Conservation (phyloP, 2,329 filamentous ascomycete genomes). For the Fusarium sp. region DNA sequence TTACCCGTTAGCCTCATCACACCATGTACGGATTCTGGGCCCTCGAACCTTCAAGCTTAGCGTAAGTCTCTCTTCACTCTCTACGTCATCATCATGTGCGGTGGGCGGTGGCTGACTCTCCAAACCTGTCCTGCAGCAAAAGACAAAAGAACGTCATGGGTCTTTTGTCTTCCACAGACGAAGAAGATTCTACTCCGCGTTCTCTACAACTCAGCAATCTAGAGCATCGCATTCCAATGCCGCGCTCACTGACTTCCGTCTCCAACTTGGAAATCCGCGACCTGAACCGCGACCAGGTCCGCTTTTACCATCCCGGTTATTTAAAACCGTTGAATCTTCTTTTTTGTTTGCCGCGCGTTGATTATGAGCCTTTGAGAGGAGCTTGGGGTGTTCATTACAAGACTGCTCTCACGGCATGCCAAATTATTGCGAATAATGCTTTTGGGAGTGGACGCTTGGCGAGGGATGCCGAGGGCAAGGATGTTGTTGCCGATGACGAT, state of each 20-base stretch:
- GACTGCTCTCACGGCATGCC: constrained; percentile 30
- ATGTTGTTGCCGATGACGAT: constrained; percentile 1
- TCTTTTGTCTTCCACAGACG: neutral
- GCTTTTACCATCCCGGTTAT: constrained; percentile 39
- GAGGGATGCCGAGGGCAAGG: constrained; percentile 22
- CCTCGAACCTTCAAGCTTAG: neutral
- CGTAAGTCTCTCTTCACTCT: neutral
- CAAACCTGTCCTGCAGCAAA: neutral
- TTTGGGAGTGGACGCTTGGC: constrained; percentile 21
- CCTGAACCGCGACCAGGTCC: constrained; percentile 35
- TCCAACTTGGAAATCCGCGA: constrained; percentile 35
- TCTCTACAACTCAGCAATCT: constrained; percentile 20
- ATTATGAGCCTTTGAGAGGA: constrained; percentile 3
- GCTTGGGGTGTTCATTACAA: constrained; percentile 27
- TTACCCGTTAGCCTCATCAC: neutral
- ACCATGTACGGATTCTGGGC: constrained; percentile 5
- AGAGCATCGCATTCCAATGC: constrained; percentile 25
- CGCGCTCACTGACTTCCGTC: constrained; percentile 34
- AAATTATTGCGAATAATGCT: constrained; percentile 36
- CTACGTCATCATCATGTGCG: neutral
- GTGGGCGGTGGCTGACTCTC: constrained; percentile 15
- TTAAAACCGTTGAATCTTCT: constrained; percentile 32
- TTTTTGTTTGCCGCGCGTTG: constrained; percentile 36
- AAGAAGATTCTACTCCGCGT: constrained; percentile 6
- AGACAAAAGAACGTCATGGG: constrained; percentile 32